phyloP scores from a whole-genome alignment of 1,284 basidiomycete species.

The Ustilago vetiveriae region DNA sequence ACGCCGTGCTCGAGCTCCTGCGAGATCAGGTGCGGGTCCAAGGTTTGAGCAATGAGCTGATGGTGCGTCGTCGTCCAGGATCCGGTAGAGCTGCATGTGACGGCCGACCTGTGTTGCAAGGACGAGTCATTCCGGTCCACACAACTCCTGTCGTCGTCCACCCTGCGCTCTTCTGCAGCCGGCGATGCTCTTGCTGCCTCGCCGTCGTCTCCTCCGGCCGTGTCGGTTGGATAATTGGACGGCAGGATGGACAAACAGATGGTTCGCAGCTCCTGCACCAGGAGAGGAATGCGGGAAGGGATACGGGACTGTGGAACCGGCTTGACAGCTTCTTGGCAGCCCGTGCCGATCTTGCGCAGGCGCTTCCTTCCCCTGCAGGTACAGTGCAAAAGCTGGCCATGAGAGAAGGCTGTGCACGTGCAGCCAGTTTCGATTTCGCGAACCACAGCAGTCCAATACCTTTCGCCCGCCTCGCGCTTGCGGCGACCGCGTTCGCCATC shows the following conservation, averaged over 20 bases:
- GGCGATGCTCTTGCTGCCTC: conserved; percentile 1
- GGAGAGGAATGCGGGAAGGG: conserved; percentile 78
- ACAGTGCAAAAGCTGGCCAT: conserved; percentile 50
- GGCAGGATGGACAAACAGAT: conserved; percentile 83
- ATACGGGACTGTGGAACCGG: conserved; percentile 19
- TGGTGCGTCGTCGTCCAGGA: conserved; percentile 46
- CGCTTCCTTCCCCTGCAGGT: conserved; percentile 62
- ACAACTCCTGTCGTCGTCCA: background rate
- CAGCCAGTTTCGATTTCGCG: conserved; percentile 83
- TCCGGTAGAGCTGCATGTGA: conserved; percentile 3
- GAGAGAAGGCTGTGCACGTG: conserved; percentile 80
- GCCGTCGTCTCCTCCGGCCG: conserved; percentile 71
- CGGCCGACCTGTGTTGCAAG: conserved; percentile 1
- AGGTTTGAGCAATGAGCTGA: conserved; percentile 68
- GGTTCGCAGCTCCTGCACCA: conserved; percentile 81
- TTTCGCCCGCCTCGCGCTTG: conserved; percentile 79
- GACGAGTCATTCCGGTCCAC: too few relatives aligned
- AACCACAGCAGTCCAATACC: conserved; percentile 84
- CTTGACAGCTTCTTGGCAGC: background rate
- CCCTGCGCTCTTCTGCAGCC: conserved; percentile 5
- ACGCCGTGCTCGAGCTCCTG: conserved; percentile 80
- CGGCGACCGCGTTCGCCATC: conserved; percentile 72
- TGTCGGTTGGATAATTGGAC: conserved; percentile 68
- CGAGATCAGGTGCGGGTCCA: conserved; percentile 75
- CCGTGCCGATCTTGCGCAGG: background rate